Evolutionary conservation across 129 eudicot genomes (phyloP), one percentile per base, ranked within the genome.

Genomic region (Centrapalus pauciflorus): DNA sequence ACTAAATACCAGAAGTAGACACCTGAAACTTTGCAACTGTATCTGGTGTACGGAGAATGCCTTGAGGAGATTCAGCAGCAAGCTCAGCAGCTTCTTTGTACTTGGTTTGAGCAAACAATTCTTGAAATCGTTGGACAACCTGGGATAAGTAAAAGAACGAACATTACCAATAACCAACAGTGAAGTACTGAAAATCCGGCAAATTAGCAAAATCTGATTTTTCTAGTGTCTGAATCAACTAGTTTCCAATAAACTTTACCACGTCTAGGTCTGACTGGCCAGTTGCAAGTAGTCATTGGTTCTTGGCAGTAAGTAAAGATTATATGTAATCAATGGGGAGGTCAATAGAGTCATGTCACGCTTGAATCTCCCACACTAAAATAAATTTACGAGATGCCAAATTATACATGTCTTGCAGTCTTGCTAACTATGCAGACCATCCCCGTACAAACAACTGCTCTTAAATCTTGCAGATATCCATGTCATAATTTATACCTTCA

Each of bases 91-190:
- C 95, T 70, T 87, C 95, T 57, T 87, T 87, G 55, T 87, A 87
- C 78, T 87, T 87, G 33, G 95, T 87, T 83, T 87, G 91, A 76
- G 91, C 90, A 77, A 87, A 87, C 75, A 87, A 69, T 57, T 87
- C 95, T 80, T 87, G 95, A 71, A 87, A 87, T 0, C 95, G 95
- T 62, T 87, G 95, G 64, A 87, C 95, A 63, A 87, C 95, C 95
- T 87, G 76, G 79, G 19, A 63, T 12, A 79, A 45, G 52, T 45
- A 14, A 23, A 17, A 45, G 52, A 17, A 48, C 5, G 54, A 48
- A 17, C 54, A 48, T 48, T 4, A 24, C 12, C 25, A 48, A 16
- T 16, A 14, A 48, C 54, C 54, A 48, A 16, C 54, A 17, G 25
- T 10, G 24, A 48, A 48, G 54, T 19, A 48, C 19, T 48, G 10